phyloP scores from a whole-genome alignment of 441 rosid species.

The Theobroma grandiflorum region DNA sequence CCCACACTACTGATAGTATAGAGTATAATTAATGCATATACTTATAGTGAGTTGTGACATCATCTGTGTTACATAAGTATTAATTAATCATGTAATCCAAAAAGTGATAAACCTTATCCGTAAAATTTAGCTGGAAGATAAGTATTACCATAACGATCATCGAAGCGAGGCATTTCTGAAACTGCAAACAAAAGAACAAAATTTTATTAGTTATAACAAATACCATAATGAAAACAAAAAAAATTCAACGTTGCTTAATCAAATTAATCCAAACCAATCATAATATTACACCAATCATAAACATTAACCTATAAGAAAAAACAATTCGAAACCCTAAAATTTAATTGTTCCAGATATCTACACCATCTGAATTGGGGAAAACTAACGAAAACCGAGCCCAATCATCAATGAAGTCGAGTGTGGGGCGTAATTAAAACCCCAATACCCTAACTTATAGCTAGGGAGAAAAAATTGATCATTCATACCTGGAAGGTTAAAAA shows the following conservation, averaged over 20 bases:
- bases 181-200: conserved; percentile 30
- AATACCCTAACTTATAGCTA: background rate
- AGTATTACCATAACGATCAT: conserved; percentile 62
- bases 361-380: background rate
- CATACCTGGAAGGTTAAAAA: background rate
- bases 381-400: background rate
- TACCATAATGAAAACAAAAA: background rate
- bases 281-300: background rate
- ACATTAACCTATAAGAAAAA: background rate
- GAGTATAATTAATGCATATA: background rate
- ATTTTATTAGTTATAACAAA: background rate
- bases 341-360: background rate
- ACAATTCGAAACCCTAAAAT: background rate
- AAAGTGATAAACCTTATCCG: background rate
- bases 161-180: conserved; percentile 63
- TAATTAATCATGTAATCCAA: background rate
- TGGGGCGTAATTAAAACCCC: background rate
- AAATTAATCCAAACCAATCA: background rate
- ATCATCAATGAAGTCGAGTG: background rate
- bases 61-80: background rate
- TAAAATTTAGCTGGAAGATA: background rate
- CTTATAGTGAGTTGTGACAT: background rate
- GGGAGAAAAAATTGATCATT: background rate
- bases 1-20: background rate
- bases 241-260: background rate